Percentiles rank a stretch among this genome's conserved stretches.
Evolutionary conservation across 1,139 yeast species (phyloP).

Genomic region (Zygotorulaspora mrakii): DNA sequence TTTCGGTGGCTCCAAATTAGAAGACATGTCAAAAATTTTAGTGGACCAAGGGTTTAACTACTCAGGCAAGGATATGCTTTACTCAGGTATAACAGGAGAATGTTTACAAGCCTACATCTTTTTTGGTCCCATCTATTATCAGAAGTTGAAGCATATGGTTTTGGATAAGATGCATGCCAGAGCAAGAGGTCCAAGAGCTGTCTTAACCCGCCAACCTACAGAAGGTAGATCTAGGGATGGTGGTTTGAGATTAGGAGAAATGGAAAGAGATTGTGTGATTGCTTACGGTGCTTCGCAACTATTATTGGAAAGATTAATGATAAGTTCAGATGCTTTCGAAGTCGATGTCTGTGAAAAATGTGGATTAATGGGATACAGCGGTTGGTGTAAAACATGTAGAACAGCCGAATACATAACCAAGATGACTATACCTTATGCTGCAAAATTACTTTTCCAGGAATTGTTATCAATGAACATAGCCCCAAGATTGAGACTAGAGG

Average conservation of each 20-base stretch:
- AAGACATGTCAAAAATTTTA: conserved; percentile 90
- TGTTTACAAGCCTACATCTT: conserved; percentile 94
- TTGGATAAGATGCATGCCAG: conserved; percentile 99
- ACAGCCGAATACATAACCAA: conserved; percentile 80
- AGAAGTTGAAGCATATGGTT: conserved; percentile 98
- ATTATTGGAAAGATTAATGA: conserved; percentile 88
- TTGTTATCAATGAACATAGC: conserved; percentile 96
- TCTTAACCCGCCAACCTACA: conserved; percentile 95
- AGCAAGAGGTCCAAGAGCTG: conserved; percentile 99
- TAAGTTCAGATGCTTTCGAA: conserved; percentile 95
- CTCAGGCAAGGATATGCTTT: conserved; percentile 96
- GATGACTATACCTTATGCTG: conserved; percentile 98
- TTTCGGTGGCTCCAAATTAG: conserved; percentile 93
- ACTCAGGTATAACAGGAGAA: conserved; percentile 98
- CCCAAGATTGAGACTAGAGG: conserved; percentile 85
- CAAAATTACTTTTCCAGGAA: conserved; percentile 92
- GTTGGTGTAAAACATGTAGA: conserved; percentile 96
- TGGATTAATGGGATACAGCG: conserved; percentile 97
- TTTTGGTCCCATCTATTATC: conserved; percentile 98
- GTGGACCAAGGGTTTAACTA: conserved; percentile 91
- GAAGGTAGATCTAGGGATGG: conserved; percentile 99
- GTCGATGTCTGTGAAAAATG: conserved; percentile 92
- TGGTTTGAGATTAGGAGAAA: conserved; percentile 97
- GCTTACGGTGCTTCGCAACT: conserved; percentile 98
- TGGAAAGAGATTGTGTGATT: conserved; percentile 99